Evolutionary conservation across 2,329 filamentous ascomycete species (phyloP).

Genomic region (Colletotrichum orchidophilum): DNA sequence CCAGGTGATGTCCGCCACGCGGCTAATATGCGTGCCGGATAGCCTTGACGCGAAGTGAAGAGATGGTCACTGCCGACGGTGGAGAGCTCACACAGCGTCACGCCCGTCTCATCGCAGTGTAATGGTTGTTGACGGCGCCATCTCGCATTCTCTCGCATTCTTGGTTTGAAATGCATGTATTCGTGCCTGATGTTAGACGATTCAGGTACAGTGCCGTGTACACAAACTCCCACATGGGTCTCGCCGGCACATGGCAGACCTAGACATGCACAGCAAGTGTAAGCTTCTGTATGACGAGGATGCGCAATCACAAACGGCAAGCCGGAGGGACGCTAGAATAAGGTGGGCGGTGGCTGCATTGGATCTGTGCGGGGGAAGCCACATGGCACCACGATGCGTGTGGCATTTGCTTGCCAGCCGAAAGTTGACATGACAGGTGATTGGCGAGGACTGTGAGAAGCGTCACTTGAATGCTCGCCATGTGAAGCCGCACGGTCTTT

Average conservation of each 20-base stretch:
- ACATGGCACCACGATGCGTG: neutral
- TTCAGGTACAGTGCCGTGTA: neutral
- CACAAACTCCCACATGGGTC: neutral
- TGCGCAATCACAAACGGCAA: neutral
- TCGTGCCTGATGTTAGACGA: neutral
- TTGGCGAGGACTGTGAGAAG: neutral
- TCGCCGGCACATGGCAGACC: neutral
- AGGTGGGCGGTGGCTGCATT: neutral
- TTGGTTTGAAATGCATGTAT: neutral
- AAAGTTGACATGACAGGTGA: neutral
- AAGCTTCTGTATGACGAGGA: neutral
- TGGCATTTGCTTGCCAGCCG: neutral
- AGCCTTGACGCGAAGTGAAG: neutral
- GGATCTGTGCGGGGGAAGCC: neutral
- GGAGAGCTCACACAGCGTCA: neutral
- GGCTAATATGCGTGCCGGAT: neutral
- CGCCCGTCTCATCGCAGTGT: neutral
- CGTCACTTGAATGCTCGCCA: neutral
- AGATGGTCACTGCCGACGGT: neutral
- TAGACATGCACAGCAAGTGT: neutral
- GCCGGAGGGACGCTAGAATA: constrained; percentile 1
- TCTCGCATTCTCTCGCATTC: too few species aligned
- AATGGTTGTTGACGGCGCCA: too few species aligned
- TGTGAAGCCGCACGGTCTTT: neutral
- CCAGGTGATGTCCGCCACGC: neutral